phyloP scores from a whole-genome alignment of 108 stramenopile species.

The Licmophora abbreviata region DNA sequence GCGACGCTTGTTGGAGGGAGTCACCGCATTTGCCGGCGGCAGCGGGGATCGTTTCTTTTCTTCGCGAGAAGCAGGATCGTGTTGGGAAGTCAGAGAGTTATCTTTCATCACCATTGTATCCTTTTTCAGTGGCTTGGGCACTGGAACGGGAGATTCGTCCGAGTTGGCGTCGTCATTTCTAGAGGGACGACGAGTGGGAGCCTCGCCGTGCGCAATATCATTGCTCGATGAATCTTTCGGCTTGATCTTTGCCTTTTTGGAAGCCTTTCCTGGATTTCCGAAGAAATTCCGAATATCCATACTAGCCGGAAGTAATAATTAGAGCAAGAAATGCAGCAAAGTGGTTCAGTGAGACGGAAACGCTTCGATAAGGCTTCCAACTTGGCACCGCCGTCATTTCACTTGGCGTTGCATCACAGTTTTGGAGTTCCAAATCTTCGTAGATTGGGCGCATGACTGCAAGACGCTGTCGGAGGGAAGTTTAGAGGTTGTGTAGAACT shows the following conservation, averaged over 20 bases:
- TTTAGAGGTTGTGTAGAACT: too few species aligned
- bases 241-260: neutral
- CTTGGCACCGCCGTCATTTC: neutral
- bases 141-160: neutral
- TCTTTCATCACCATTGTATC: neutral
- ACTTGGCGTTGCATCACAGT: neutral
- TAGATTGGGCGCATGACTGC: too few species aligned
- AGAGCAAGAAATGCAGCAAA: too few species aligned
- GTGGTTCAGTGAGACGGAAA: too few species aligned
- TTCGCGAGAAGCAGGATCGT: neutral
- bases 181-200: neutral
- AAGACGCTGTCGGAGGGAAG: too few species aligned
- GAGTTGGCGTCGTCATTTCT: neutral
- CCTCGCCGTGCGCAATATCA: neutral
- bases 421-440: too few species aligned
- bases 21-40: too few species aligned
- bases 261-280: constrained; percentile 7
- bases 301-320: neutral
- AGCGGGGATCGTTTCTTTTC: neutral
- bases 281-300: constrained; percentile 47
- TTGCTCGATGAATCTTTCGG: neutral
- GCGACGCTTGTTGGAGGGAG: too few species aligned
- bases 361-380: too few species aligned
- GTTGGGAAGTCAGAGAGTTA: neutral
- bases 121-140: neutral